Base-by-base conservation (phyloP, 1,139 yeast species). In the Yamadazyma epiphylla region DNA sequence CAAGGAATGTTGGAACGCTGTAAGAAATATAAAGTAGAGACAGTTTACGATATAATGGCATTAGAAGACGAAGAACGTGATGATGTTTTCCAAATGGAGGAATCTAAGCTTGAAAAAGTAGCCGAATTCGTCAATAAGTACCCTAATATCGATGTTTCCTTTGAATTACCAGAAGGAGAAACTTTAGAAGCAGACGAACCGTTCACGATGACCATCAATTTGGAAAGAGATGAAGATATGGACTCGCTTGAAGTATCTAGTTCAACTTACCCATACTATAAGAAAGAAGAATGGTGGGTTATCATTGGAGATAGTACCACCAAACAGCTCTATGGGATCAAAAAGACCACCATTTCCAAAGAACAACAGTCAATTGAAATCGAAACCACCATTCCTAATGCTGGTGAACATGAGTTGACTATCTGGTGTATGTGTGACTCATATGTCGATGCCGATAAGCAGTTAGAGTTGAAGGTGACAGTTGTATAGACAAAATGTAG, bases 391-490 rank as follows among this genome's bases (percentile, higher is more conserved):
- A 52, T 85, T 13, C 80, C 88, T 0, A 65, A 58, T 3, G 54
- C 70, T 4, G 96, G 96, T 0, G 53, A 59, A 5, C 82, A 79
- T 35, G 54, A 68, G 9, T 57, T 88, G 24, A 74, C 80, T 1
- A 60, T 87, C 3, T 89, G 95, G 95, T 80, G 91, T 48, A 74
- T 89, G 56, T 84, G 96, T 57, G 97, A 89, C 49, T 81, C 95
- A 0, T 91, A 89, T 49, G 47, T 86, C 19, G 97, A 88, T 51
- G 94, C 88, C 3, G 98, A 91, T 51, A 86, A 85, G 51, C 96
- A 89, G 57, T 69, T 77, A 15, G 54, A 55, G 19, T 62, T 43
- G n/a, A 33, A 28, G 8, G 37, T 40, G 6, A 35, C 35, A 5
- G 46, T 38, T 7, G n/a, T n/a, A n/a, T n/a, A n/a, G n/a, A n/a